These are phyloP conservation scores for Cladorrhinum sp. DNA, from an alignment of 2,329 filamentous ascomycete genomes.

Conservation along the genomic window DNA sequence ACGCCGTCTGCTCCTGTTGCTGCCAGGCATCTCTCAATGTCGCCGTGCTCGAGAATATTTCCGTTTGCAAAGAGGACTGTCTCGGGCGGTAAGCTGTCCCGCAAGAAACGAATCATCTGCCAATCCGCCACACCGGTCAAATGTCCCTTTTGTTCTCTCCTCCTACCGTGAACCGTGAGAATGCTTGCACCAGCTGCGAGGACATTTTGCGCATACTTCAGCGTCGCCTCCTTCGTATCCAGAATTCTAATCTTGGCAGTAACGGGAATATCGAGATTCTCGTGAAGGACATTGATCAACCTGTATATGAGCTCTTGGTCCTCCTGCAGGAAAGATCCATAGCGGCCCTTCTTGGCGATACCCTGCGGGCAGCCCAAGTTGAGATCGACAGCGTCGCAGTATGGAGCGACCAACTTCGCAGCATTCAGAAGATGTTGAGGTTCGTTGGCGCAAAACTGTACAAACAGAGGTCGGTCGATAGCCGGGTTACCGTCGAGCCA, in stretches of 20 bases:
- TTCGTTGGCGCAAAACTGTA: slow-evolving; percentile 94
- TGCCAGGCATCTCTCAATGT: slow-evolving; percentile 73
- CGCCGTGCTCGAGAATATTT: slow-evolving; percentile 78
- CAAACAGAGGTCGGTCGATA: slow-evolving; percentile 84
- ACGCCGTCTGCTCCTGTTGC: slow-evolving; percentile 87
- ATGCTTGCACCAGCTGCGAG: slow-evolving; percentile 86
- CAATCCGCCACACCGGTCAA: slow-evolving; percentile 92
- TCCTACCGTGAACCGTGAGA: slow-evolving; percentile 85
- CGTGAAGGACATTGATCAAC: slow-evolving; percentile 81
- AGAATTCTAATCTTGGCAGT: slow-evolving; percentile 93
- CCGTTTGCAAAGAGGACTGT: slow-evolving; percentile 97
- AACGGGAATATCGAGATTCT: slow-evolving; percentile 74
- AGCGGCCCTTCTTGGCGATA: slow-evolving; percentile 85
- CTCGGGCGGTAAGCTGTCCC: slow-evolving; percentile 78
- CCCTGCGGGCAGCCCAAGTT: slow-evolving; percentile 96
- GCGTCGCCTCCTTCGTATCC: slow-evolving; percentile 79
- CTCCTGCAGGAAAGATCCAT: slow-evolving; percentile 93
- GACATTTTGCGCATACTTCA: slow-evolving; percentile 86
- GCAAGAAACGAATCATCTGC: slow-evolving; percentile 75
- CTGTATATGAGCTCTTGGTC: slow-evolving; percentile 78
- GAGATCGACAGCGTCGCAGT: slow-evolving; percentile 92
- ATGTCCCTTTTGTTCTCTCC: slow-evolving; percentile 91
- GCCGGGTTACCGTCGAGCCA: slow-evolving; percentile 84
- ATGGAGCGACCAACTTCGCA: slow-evolving; percentile 73
- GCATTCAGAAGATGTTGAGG: slow-evolving; percentile 75